Conservation (phyloP, 768 basidiomycete species). For the Russula vinacea region DNA sequence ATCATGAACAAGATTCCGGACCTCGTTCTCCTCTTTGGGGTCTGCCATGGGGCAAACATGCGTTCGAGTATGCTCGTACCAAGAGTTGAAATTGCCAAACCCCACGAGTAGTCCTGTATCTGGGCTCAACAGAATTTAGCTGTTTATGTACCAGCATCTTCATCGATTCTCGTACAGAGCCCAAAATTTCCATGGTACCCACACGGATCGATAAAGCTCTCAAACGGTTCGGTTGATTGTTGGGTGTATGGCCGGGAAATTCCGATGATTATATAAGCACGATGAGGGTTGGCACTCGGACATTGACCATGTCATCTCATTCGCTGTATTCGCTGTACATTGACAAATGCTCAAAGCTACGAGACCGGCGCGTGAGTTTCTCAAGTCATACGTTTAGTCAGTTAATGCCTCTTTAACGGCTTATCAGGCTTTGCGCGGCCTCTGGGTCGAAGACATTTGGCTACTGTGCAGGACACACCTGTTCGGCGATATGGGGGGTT, state of each 20-base stretch:
- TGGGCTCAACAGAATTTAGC: too few species aligned
- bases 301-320: not conserved
- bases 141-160: too few species aligned
- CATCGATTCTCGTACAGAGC: too few species aligned
- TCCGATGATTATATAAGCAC: conserved; percentile 17
- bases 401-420: not conserved
- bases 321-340: conserved; percentile 17
- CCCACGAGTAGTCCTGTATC: too few species aligned
- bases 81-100: too few species aligned
- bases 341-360: conserved; percentile 26
- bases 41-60: too few species aligned
- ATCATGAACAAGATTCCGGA: too few species aligned
- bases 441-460: conserved; percentile 43
- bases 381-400: not conserved
- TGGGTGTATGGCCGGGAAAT: not conserved
- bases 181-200: too few species aligned
- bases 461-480: conserved; percentile 80
- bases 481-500: conserved; percentile 90
- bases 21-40: too few species aligned
- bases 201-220: too few species aligned
- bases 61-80: too few species aligned
- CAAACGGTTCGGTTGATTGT: too few species aligned
- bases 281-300: not conserved
- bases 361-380: conserved; percentile 26
- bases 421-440: conserved; percentile 19